Base-by-base conservation (phyloP, 2,329 filamentous ascomycete genomes). In the Myriosclerotinia curreyana region DNA sequence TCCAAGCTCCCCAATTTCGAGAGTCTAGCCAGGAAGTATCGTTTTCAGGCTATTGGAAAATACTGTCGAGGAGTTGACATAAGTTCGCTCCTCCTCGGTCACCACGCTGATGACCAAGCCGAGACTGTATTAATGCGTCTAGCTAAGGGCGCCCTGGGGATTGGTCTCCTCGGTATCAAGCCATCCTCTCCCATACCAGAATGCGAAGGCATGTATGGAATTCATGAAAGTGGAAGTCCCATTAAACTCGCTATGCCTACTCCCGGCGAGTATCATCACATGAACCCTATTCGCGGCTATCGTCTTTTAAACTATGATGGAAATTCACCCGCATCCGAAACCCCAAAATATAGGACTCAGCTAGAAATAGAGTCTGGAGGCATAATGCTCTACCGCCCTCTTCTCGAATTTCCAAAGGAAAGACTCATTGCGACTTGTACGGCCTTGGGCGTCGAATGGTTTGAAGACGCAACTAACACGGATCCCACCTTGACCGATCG, bases 81-180 rank as follows among this genome's bases (percentile, higher is more conserved):
- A 5, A 77, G 76, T 5, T 83, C 84, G 25, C 75, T 98, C 1
- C 82, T 97, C 48, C 79, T 96, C 36, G 95, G 88, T 5, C 95
- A 99, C 74, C 95, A 99, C 74, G 80, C 83, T 67, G 93, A 97
- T 72, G 95, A 99, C 72, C 91, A 95, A 73, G 89, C 92, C 64
- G 95, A 99, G 77, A 97, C 93, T 0, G 82, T 96, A 5, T 77
- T 98, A 56, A 90, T 92, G 86, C 84, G 95, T 50, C 76, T 98
- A 44, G 76, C 88, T 11, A 79, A 80, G 3, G 86, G 88, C 0
- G 89, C 91, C 71, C 79, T 83, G 2, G 83, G 84, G n/a, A 79
- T 82, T n/a, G 92, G 91, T 0, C 78, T 96, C 38, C 79, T 81
- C 20, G 92, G 90, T 4, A 95, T 96, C 71, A 82, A 81, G 12